Evolutionary conservation across 2,329 filamentous ascomycete genomes (phyloP).

Genomic region (Hymenoscyphus repandus): DNA sequence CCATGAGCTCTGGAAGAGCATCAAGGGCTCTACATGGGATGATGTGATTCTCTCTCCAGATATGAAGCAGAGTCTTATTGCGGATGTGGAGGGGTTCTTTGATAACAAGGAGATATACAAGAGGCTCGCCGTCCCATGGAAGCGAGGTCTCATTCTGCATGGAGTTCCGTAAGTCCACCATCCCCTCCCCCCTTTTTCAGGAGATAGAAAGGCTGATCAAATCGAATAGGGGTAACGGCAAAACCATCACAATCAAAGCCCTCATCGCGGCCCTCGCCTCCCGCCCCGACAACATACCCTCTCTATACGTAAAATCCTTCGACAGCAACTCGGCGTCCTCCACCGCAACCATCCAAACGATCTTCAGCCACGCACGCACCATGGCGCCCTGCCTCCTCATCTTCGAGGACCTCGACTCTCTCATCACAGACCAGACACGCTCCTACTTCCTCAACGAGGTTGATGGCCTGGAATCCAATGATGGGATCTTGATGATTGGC

Average conservation of each 20-base stretch:
- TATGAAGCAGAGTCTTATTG: constrained; percentile 11
- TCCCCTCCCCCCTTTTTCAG: background rate
- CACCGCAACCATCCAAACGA: constrained; percentile 4
- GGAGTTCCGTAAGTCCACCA: constrained; percentile 1
- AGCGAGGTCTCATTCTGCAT: constrained; percentile 15
- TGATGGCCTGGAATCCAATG: constrained; percentile 63
- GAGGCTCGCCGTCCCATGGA: constrained; percentile 13
- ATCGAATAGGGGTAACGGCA: constrained; percentile 6
- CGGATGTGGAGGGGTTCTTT: constrained; percentile 10
- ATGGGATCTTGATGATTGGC: constrained; percentile 66
- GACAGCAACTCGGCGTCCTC: background rate
- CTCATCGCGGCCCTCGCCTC: constrained; percentile 11
- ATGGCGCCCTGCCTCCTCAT: constrained; percentile 65
- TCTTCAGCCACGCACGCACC: constrained; percentile 11
- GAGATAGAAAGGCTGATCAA: background rate
- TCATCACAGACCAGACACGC: constrained; percentile 54
- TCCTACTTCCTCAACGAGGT: constrained; percentile 71
- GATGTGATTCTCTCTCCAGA: constrained; percentile 12
- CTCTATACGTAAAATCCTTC: constrained; percentile 14
- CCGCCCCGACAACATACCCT: constrained; percentile 9
- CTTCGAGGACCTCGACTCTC: constrained; percentile 66
- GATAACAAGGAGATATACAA: constrained; percentile 10
- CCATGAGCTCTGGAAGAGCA: constrained; percentile 50
- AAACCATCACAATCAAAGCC: constrained; percentile 16
- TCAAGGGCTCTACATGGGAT: constrained; percentile 39